A percentile compares a stretch with the other conserved stretches of the same genome.
phyloP scores from a whole-genome alignment of 768 basidiomycete species.

The Kwoniella botswanensis region DNA sequence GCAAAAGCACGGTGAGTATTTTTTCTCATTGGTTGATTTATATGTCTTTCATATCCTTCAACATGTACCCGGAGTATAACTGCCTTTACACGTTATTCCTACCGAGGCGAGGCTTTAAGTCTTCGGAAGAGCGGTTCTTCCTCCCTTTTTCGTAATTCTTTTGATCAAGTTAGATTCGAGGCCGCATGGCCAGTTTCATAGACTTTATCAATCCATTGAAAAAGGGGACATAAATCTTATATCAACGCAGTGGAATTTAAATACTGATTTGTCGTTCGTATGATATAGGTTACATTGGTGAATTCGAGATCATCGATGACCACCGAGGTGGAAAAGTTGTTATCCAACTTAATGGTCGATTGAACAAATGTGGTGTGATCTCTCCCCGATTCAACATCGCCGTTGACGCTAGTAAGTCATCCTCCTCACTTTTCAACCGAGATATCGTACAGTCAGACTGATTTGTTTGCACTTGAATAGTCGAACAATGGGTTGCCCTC shows the following conservation, averaged over 20 bases:
- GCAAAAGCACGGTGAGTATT: slow-evolving; percentile 90
- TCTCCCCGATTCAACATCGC: slow-evolving; percentile 99
- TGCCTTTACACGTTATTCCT: slow-evolving; percentile 54
- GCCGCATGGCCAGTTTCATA: slow-evolving; percentile 43
- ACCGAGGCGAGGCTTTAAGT: slow-evolving; percentile 60
- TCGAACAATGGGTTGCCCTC: slow-evolving; percentile 85
- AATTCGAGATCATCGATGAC: slow-evolving; percentile 98
- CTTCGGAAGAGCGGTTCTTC: slow-evolving; percentile 54
- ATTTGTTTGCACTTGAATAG: slow-evolving; percentile 8
- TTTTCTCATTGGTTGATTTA: not conserved
- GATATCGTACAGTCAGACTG: no score
- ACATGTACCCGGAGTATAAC: slow-evolving; percentile 55
- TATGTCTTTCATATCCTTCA: not conserved
- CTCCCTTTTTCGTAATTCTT: slow-evolving; percentile 6
- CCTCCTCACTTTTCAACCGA: not conserved
- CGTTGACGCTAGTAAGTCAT: slow-evolving; percentile 78
- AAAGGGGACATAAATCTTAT: not conserved
- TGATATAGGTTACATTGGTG: slow-evolving; percentile 86
- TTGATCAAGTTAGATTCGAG: slow-evolving; percentile 27
- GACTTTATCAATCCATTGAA: not conserved
- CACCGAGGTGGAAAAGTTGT: slow-evolving; percentile 98
- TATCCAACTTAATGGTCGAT: slow-evolving; percentile 90
- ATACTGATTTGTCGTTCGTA: not conserved
- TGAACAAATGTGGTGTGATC: slow-evolving; percentile 99
- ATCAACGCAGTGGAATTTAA: not conserved